Percentiles rank a stretch among this genome's conserved stretches.
These are phyloP conservation scores for Hypoxylon sp. DNA, from an alignment of 2,329 filamentous ascomycete species.

Conservation along the genomic window DNA sequence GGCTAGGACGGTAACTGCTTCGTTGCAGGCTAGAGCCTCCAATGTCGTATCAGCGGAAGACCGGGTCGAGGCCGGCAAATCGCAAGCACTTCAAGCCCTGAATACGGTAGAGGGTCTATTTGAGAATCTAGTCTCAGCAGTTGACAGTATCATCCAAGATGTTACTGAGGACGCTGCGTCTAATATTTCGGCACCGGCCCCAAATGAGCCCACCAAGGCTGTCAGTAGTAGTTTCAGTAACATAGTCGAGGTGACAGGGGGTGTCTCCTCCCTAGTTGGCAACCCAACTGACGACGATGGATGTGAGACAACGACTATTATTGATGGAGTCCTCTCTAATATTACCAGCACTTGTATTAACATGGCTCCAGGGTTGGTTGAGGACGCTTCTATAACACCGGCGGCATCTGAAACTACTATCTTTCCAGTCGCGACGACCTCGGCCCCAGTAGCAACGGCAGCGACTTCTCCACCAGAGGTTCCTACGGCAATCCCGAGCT, in stretches of 20 bases:
- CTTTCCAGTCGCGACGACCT: background rate
- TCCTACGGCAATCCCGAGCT: background rate
- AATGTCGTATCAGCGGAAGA: constrained; percentile 46
- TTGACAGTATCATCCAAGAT: constrained; percentile 41
- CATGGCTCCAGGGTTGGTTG: constrained; percentile 42
- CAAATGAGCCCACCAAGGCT: constrained; percentile 38
- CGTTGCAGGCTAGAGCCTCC: constrained; percentile 46
- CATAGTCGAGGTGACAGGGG: constrained; percentile 42
- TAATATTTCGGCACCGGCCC: constrained; percentile 34
- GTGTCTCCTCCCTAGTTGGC: constrained; percentile 44
- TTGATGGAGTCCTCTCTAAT: constrained; percentile 48
- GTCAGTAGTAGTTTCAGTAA: constrained; percentile 45
- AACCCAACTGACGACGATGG: constrained; percentile 47
- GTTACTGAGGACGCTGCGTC: constrained; percentile 38
- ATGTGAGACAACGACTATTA: constrained; percentile 45
- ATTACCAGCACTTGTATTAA: constrained; percentile 49
- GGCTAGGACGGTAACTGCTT: constrained; percentile 38
- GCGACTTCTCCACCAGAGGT: background rate
- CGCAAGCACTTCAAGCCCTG: constrained; percentile 44
- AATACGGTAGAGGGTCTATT: constrained; percentile 41
- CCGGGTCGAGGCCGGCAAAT: constrained; percentile 36
- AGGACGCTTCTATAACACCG: constrained; percentile 32
- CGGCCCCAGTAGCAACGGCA: background rate
- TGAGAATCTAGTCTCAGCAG: constrained; percentile 42
- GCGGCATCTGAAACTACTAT: constrained; percentile 7